Percentiles rank a stretch among this genome's conserved stretches.
Conservation (phyloP, 345 rosid genomes). For the Eucalyptus grandis region DNA sequence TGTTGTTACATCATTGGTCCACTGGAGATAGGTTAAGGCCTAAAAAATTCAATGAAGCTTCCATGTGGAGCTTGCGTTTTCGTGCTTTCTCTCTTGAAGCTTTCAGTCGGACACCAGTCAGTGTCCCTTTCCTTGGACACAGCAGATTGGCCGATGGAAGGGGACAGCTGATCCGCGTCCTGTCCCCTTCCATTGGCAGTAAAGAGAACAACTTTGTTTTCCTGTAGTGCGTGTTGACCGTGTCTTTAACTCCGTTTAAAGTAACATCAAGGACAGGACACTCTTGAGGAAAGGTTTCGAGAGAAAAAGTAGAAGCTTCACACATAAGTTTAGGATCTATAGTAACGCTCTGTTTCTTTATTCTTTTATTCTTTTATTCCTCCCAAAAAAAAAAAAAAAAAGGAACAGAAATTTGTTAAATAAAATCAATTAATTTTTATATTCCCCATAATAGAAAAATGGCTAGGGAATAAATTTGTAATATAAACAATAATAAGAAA, state of each 20-base stretch:
- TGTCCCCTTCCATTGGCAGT: not conserved
- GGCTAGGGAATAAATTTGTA: rapidly evolving
- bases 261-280: not conserved
- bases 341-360: too few species aligned
- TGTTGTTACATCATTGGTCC: not conserved
- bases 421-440: rapidly evolving
- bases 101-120: not conserved
- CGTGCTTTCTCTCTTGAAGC: not conserved
- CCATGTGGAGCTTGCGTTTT: not conserved
- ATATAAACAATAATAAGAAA: too few species aligned
- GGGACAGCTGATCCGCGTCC: not conserved
- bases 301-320: not conserved
- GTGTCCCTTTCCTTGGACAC: not conserved
- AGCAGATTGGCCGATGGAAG: not conserved
- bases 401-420: too few species aligned
- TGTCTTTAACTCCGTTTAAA: not conserved
- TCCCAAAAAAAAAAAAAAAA: rapidly evolving
- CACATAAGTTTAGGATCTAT: not conserved
- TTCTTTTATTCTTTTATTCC: too few species aligned
- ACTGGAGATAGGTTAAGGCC: not conserved
- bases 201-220: not conserved
- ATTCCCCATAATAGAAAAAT: rapidly evolving
- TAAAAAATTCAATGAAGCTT: not conserved
- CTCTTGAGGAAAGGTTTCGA: not conserved
- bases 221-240: not conserved